Percentiles rank a stretch among this genome's conserved stretches.
These are phyloP conservation scores for Diutina scorzettiae DNA, from an alignment of 1,139 yeast genomes.

Conservation along the genomic window DNA sequence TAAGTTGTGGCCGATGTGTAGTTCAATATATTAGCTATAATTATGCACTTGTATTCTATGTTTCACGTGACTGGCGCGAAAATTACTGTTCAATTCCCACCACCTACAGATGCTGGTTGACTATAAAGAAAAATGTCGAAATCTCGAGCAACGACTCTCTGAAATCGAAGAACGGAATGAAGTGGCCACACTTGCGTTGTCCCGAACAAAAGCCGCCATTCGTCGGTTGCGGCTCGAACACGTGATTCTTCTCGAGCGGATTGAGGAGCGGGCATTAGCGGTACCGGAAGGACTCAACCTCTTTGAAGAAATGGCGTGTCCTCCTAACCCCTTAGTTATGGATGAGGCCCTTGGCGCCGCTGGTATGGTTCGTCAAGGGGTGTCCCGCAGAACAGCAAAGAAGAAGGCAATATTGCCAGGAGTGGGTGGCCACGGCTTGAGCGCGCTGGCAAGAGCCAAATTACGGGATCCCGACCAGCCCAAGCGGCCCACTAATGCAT, in stretches of 20 bases:
- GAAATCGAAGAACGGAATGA: slow-evolving; percentile 78
- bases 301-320: slow-evolving; percentile 5
- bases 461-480: slow-evolving; percentile 73
- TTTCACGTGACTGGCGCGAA: too few relatives aligned
- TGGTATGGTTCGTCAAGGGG: slow-evolving; percentile 12
- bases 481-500: slow-evolving; percentile 83
- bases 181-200: slow-evolving; percentile 61
- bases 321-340: slow-evolving; percentile 5
- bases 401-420: neutral
- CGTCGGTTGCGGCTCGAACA: slow-evolving; percentile 77
- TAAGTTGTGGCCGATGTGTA: too few relatives aligned
- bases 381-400: neutral
- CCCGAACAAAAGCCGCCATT: slow-evolving; percentile 66
- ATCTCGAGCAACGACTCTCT: slow-evolving; percentile 56
- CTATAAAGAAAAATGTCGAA: slow-evolving; percentile 53
- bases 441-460: slow-evolving; percentile 10
- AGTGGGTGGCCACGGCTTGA: neutral
- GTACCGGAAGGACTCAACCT: slow-evolving; percentile 4
- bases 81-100: neutral
- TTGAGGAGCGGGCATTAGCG: slow-evolving; percentile 29
- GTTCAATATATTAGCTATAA: too few relatives aligned
- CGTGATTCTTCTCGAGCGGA: slow-evolving; percentile 63
- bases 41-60: too few relatives aligned
- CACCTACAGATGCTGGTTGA: slow-evolving; percentile 10
- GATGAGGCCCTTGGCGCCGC: slow-evolving; percentile 19